phyloP scores from a whole-genome alignment of 1,139 yeast species.

The Arxiozyma bovina region DNA sequence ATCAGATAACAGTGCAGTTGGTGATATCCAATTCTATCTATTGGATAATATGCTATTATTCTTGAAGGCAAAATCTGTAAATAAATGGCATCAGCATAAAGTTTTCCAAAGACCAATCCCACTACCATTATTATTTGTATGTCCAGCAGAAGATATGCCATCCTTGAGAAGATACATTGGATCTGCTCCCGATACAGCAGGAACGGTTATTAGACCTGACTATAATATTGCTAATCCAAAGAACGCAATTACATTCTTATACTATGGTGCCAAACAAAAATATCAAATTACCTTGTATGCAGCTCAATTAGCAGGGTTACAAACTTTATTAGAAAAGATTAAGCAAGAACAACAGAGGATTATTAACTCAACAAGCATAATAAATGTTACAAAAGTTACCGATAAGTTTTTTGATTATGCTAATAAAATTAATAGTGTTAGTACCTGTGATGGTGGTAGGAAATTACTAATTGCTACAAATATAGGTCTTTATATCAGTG shows the following conservation, averaged over 20 bases:
- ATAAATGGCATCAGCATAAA: conserved; percentile 83
- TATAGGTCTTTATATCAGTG: conserved; percentile 77
- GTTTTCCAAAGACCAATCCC: conserved; percentile 93
- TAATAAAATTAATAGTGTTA: conserved; percentile 82
- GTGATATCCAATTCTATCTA: conserved; percentile 67
- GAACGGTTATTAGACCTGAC: conserved; percentile 34
- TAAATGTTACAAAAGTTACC: conserved; percentile 65
- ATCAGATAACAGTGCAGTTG: conserved; percentile 31
- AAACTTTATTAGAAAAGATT: conserved; percentile 71
- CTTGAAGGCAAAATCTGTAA: conserved; percentile 77
- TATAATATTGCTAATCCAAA: conserved; percentile 21
- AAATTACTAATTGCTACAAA: conserved; percentile 87
- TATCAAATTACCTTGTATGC: conserved; percentile 63
- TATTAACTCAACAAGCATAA: conserved; percentile 67
- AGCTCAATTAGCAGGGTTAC: conserved; percentile 60
- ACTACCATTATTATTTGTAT: conserved; percentile 66
- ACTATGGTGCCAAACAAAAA: conserved; percentile 49
- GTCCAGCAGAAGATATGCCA: conserved; percentile 73
- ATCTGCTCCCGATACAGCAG: conserved; percentile 33
- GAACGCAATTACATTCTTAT: conserved; percentile 41
- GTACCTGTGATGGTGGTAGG: conserved; percentile 92
- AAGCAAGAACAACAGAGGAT: conserved; percentile 69
- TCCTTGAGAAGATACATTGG: conserved; percentile 41
- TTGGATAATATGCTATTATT: conserved; percentile 83
- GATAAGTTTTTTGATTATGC: conserved; percentile 62